A percentile compares a stretch with the other conserved stretches of the same genome.
These are phyloP conservation scores for Ambispora gerdemannii DNA, from an alignment of 192 early-diverging fungal genomes.

Conservation along the genomic window DNA sequence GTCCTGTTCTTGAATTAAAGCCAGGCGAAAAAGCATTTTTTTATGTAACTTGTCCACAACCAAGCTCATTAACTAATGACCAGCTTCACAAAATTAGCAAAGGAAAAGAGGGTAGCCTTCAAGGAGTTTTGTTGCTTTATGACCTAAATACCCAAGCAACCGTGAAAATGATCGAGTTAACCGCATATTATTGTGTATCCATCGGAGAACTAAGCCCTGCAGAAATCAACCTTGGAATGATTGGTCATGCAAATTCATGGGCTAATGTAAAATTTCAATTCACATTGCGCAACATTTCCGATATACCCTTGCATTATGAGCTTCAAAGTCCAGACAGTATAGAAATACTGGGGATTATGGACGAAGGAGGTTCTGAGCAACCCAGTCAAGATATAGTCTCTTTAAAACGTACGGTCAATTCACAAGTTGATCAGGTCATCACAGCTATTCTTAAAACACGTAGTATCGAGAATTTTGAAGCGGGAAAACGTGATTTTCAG, in stretches of 20 bases:
- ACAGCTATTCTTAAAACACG: conserved; percentile 64
- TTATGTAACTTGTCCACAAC: conserved; percentile 52
- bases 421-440: conserved; percentile 42
- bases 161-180: conserved; percentile 61
- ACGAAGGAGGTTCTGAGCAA: not conserved
- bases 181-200: conserved; percentile 59
- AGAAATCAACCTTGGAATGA: conserved; percentile 69
- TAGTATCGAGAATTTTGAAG: conserved; percentile 45
- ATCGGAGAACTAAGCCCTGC: conserved; percentile 49
- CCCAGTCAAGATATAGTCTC: not conserved
- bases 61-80: conserved; percentile 36
- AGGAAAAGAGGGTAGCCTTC: conserved; percentile 53
- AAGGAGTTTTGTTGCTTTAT: conserved; percentile 61
- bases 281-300: conserved; percentile 60
- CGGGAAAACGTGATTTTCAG: conserved; percentile 47
- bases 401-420: conserved; percentile 34
- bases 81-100: conserved; percentile 37
- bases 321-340: conserved; percentile 47
- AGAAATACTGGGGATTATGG: conserved; percentile 35
- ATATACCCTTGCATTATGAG: conserved; percentile 61
- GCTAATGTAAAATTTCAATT: conserved; percentile 57
- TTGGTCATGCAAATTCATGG: conserved; percentile 76
- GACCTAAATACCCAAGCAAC: conserved; percentile 48
- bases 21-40: conserved; percentile 48
- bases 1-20: conserved; percentile 43